Evolutionary conservation across 2,329 filamentous ascomycete species (phyloP).

Genomic region (Chrysoporthe cubensis): DNA sequence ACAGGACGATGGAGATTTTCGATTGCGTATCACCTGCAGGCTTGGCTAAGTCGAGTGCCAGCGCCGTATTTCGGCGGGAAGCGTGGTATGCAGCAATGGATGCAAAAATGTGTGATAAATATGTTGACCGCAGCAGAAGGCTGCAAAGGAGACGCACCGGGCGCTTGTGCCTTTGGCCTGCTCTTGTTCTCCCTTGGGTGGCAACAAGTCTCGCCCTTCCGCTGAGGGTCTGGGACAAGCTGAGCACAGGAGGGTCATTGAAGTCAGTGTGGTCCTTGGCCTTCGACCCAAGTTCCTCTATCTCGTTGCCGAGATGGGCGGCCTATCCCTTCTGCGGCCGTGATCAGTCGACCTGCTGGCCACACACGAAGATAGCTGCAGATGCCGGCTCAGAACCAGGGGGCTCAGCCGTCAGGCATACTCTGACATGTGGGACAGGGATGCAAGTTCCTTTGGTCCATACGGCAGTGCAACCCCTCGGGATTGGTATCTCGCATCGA

Average conservation of each 20-base stretch:
- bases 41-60: background rate
- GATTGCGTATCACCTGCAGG: background rate
- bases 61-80: background rate
- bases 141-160: background rate
- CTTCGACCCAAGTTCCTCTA: background rate
- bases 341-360: background rate
- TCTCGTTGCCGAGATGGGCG: no score
- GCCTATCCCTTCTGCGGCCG: no score
- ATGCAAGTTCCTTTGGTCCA: background rate
- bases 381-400: background rate
- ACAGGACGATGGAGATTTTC: background rate
- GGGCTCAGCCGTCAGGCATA: background rate
- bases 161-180: background rate
- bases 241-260: background rate
- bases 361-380: background rate
- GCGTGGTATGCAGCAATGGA: background rate
- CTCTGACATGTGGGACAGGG: background rate
- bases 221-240: background rate
- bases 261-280: background rate
- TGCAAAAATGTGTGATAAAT: background rate
- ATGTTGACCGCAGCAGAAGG: background rate
- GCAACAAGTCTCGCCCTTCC: background rate
- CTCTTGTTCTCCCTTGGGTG: background rate
- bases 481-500: background rate
- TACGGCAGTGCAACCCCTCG: slow-evolving; percentile 8